Base-by-base conservation (phyloP, 345 rosid species). In the Aurinia saxatilis region DNA sequence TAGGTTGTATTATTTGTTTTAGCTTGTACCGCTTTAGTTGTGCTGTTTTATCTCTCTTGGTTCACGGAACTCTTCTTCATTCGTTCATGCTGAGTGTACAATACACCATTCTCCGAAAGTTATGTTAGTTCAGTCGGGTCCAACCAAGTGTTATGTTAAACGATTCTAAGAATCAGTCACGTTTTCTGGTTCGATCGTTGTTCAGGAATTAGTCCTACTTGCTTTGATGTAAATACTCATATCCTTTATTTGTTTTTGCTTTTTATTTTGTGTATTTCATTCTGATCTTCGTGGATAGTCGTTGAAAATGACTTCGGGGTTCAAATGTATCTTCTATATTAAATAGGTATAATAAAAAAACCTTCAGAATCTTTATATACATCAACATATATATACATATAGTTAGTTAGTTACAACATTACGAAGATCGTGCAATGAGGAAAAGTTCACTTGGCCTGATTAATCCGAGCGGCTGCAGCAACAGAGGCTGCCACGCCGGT, bases 391-490 rank as follows among this genome's bases (percentile, higher is more conserved):
- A 36, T 36, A 42, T 13, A 52, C 12, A 33, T 21, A n/a, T 16
- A 38, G 33, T 12, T 42, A 38, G 33, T 12, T 42, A 14, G 8
- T 9, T 33, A 35, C 13, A 44, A 48, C 10, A 7, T 37, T 16
- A 42, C 27, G 0, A 42, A 30, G 33, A 14, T 42, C 29, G 12
- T 0, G 30, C 23, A 33, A 44, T 49, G 52, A 51, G 41, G 29
- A 39, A 50, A 39, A 63, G 57, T 33, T 65, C 55, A 72, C 53
- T 66, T 72, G 31, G 41, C 41, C 74, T 79, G 84, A 69, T 90
- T 90, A 57, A 90, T 82, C 60, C 95, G 74, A n/a, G 90, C 95
- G 0, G 95, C 95, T 0, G 97, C 90, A 3, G 88, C 86, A 2
- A 90, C 73, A 0, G 95, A 80, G 19, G 96, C 91, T 0, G 95